phyloP scores from a whole-genome alignment of 257 asterid species.

The Verbena officinalis region DNA sequence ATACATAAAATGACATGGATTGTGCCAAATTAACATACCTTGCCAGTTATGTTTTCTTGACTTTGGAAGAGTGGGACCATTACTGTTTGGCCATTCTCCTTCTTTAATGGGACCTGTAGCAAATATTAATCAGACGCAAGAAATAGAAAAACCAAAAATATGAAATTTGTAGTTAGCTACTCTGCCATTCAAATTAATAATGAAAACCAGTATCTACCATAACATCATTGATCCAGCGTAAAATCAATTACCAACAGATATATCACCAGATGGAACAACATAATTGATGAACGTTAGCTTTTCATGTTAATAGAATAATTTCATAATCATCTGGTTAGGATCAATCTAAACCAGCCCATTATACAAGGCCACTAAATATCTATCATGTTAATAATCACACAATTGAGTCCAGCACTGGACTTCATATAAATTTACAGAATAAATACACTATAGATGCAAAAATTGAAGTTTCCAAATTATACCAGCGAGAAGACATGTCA shows the following conservation, averaged over 20 bases:
- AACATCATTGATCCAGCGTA: conserved; percentile 9
- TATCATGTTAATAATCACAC: neutral
- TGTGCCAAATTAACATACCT: conserved; percentile 35
- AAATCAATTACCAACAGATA: conserved; percentile 6
- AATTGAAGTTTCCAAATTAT: conserved; percentile 12
- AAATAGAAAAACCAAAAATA: neutral
- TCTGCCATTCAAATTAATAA: conserved; percentile 10
- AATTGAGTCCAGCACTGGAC: neutral
- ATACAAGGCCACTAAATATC: neutral
- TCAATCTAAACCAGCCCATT: no score
- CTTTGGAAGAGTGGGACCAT: conserved; percentile 65
- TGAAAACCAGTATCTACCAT: conserved; percentile 1
- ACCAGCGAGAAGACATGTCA: conserved; percentile 9
- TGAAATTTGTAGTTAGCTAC: conserved; percentile 1
- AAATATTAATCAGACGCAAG: conserved; percentile 10
- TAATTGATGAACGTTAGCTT: neutral
- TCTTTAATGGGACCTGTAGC: conserved; percentile 55
- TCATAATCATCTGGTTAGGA: no score
- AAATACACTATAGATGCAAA: no score
- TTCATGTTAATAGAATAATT: no score
- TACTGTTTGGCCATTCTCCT: conserved; percentile 61
- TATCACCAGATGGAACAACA: conserved; percentile 1
- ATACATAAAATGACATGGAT: conserved; percentile 4
- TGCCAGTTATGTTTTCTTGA: conserved; percentile 61
- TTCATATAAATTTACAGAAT: no score